Conservation (phyloP, 257 asterid genomes). For the Salvia miltiorrhiza region DNA sequence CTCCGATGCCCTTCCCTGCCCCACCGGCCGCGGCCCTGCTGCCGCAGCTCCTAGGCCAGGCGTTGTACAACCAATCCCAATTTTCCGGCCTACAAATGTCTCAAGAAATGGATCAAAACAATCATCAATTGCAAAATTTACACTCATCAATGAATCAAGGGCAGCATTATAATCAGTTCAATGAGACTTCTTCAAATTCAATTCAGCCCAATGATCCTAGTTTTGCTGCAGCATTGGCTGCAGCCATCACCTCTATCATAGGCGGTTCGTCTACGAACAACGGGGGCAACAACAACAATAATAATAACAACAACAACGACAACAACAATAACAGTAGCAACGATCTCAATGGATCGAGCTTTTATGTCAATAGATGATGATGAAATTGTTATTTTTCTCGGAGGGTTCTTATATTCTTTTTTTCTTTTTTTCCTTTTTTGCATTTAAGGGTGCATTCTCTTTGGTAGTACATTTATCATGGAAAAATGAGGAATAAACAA, state of each 20-base stretch:
- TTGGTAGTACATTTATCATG: too few species aligned
- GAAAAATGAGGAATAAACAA: too few species aligned
- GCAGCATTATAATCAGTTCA: slow-evolving; percentile 35
- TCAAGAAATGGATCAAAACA: slow-evolving; percentile 34
- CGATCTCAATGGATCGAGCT: slow-evolving; percentile 35
- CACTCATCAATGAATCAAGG: slow-evolving; percentile 26
- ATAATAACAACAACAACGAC: slow-evolving; percentile 38
- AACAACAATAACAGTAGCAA: slow-evolving; percentile 30
- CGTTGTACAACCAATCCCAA: slow-evolving; percentile 59
- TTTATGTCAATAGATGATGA: slow-evolving; percentile 29
- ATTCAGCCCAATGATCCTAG: slow-evolving; percentile 58
- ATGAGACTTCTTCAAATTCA: slow-evolving; percentile 41
- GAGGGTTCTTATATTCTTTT: background rate
- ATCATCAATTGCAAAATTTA: slow-evolving; percentile 17
- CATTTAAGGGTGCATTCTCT: too few species aligned
- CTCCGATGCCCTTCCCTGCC: slow-evolving; percentile 43
- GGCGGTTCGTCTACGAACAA: slow-evolving; percentile 43
- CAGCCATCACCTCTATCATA: slow-evolving; percentile 58
- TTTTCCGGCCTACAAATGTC: slow-evolving; percentile 73
- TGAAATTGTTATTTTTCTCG: background rate
- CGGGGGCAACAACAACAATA: slow-evolving; percentile 27
- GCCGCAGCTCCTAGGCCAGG: slow-evolving; percentile 67
- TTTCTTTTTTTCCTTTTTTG: background rate
- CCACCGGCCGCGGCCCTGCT: slow-evolving; percentile 39
- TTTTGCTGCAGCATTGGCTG: slow-evolving; percentile 67